Evolutionary conservation across 371 early-diverging fungal species (phyloP).

Genomic region (Sporodiniella umbellata): DNA sequence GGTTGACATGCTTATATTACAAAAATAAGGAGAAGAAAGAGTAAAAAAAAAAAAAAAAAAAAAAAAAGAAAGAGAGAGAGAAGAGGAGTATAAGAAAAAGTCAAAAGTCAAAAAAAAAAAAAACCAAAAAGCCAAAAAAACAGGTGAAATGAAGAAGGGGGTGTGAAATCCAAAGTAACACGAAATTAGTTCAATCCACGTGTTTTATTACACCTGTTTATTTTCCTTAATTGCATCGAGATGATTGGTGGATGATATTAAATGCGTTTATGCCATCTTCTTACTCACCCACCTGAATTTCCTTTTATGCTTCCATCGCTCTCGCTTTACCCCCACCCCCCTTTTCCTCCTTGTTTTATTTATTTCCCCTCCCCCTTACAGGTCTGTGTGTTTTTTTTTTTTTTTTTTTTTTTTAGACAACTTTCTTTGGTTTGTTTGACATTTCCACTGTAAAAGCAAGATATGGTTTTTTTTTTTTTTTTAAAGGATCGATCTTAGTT

Average conservation of each 20-base stretch:
- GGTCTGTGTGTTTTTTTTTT: too few relatives aligned
- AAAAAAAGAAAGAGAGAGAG: slow-evolving; percentile 1
- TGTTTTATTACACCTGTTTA: slow-evolving; percentile 2
- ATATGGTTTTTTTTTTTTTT: too few relatives aligned
- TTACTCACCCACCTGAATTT: too few relatives aligned
- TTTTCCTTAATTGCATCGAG: slow-evolving; percentile 1
- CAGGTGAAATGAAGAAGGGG: background rate
- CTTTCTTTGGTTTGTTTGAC: too few relatives aligned
- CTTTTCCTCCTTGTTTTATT: too few relatives aligned
- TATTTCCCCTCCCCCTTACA: too few relatives aligned
- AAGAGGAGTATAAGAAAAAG: background rate
- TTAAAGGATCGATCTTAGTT: too few relatives aligned
- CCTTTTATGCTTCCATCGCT: too few relatives aligned
- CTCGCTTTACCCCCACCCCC: too few relatives aligned
- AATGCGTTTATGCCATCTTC: background rate
- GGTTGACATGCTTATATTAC: background rate
- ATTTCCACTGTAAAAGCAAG: background rate
- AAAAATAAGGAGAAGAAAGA: background rate
- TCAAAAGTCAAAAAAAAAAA: background rate
- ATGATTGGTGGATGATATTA: slow-evolving; percentile 2
- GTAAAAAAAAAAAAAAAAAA: background rate
- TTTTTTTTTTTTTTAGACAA: too few relatives aligned
- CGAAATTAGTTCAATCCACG: background rate
- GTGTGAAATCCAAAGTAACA: too few relatives aligned
- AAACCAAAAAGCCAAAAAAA: background rate